A percentile compares a stretch with the other conserved stretches of the same genome.
These are phyloP conservation scores for Cardiosporidium cionae DNA, from an alignment of 169 alveolate genomes.

Conservation along the genomic window DNA sequence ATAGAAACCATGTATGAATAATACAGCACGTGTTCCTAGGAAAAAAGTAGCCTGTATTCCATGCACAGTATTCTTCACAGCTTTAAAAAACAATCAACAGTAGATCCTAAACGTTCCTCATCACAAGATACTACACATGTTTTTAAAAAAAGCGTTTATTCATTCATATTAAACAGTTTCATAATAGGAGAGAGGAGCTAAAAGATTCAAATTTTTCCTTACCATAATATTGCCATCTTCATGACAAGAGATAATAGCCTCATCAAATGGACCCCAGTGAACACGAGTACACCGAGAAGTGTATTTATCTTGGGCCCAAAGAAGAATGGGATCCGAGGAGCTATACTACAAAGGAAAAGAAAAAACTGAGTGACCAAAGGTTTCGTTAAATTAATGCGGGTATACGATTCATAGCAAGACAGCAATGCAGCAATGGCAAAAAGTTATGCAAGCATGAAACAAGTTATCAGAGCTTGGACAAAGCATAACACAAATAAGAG, in stretches of 20 bases:
- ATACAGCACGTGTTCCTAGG: constrained; percentile 25
- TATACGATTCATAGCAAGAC: too few species aligned
- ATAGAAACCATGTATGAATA: constrained; percentile 7
- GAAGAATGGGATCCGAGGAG: too few species aligned
- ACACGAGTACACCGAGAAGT: constrained; percentile 49
- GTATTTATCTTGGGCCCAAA: constrained; percentile 38
- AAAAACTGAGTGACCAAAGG: too few species aligned
- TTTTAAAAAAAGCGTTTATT: neutral
- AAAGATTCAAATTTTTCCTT: neutral
- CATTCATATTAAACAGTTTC: neutral
- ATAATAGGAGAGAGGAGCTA: neutral
- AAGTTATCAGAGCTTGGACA: too few species aligned
- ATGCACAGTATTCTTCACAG: neutral
- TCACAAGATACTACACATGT: neutral
- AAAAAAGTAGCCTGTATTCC: neutral
- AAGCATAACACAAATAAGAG: too few species aligned
- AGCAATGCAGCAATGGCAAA: too few species aligned
- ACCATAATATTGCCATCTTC: constrained; percentile 72
- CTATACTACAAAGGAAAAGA: too few species aligned
- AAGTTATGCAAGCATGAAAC: too few species aligned
- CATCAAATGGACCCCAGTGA: constrained; percentile 81
- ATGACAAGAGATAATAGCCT: constrained; percentile 68
- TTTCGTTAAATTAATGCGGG: too few species aligned
- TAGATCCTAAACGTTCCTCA: neutral
- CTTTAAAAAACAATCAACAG: neutral